Percentiles rank a stretch among this genome's conserved stretches.
phyloP scores from a whole-genome alignment of 176 grass and related monocot species.

The Oryza officinalis region DNA sequence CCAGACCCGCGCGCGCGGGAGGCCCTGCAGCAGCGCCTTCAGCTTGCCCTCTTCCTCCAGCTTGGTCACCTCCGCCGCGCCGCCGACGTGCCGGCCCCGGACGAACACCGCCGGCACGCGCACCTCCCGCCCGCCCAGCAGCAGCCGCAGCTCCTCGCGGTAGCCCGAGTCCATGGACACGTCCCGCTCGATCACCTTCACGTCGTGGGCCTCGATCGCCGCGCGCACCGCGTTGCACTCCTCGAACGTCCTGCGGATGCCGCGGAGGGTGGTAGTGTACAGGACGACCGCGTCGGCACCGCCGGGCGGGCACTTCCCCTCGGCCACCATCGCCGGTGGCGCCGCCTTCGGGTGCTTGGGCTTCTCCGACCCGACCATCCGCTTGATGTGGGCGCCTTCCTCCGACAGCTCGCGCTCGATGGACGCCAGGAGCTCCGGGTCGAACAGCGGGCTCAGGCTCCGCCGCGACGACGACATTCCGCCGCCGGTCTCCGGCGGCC shows the following conservation, averaged over 20 bases:
- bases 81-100: slow-evolving; percentile 66
- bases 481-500: slow-evolving; percentile 4
- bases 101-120: slow-evolving; percentile 84
- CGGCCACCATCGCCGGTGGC: slow-evolving; percentile 52
- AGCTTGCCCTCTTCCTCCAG: slow-evolving; percentile 92
- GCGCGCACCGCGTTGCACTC: slow-evolving; percentile 89
- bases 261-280: slow-evolving; percentile 88
- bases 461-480: slow-evolving; percentile 69
- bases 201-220: slow-evolving; percentile 64
- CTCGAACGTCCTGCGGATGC: slow-evolving; percentile 86
- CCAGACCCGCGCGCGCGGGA: slow-evolving; percentile 69
- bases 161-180: slow-evolving; percentile 99
- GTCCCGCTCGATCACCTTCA: slow-evolving; percentile 87
- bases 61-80: slow-evolving; percentile 65
- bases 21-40: slow-evolving; percentile 55
- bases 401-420: slow-evolving; percentile 80
- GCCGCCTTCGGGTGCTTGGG: slow-evolving; percentile 50
- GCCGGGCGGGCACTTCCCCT: slow-evolving; percentile 65
- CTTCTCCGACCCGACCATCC: slow-evolving; percentile 49
- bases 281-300: slow-evolving; percentile 69
- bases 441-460: slow-evolving; percentile 89
- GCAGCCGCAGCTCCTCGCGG: slow-evolving; percentile 76
- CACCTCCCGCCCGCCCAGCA: slow-evolving; percentile 67
- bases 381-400: slow-evolving; percentile 84
- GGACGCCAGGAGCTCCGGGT: slow-evolving; percentile 82